These are phyloP conservation scores for Botrytis hyacinthi DNA, from an alignment of 2,329 filamentous ascomycete species.

Conservation along the genomic window DNA sequence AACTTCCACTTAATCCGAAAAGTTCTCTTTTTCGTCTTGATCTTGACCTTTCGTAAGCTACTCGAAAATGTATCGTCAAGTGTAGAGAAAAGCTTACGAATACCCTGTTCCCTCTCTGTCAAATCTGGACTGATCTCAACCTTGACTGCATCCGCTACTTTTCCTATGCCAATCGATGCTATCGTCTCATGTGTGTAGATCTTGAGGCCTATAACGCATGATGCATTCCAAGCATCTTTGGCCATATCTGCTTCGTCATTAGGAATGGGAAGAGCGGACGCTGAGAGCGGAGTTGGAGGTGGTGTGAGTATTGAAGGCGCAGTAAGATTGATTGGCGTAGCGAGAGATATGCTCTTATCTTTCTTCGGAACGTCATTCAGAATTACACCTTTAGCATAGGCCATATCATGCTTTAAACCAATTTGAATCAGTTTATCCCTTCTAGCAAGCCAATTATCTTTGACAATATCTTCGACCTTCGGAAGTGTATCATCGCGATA, in stretches of 20 bases:
- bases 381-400: constrained; percentile 53
- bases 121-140: background rate
- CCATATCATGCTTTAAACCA: constrained; percentile 56
- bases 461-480: constrained; percentile 48
- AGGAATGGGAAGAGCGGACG: background rate
- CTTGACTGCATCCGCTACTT: background rate
- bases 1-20: background rate
- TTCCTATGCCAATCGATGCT: background rate
- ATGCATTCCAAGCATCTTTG: constrained; percentile 1
- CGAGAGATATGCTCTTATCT: background rate
- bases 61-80: background rate
- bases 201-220: constrained; percentile 1
- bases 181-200: constrained; percentile 4
- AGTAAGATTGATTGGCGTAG: background rate
- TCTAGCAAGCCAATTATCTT: constrained; percentile 49
- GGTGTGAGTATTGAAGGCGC: background rate
- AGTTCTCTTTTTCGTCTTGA: background rate
- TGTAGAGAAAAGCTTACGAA: background rate
- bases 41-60: constrained; percentile 3
- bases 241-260: background rate
- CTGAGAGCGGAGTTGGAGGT: background rate
- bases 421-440: constrained; percentile 54
- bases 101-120: too few species aligned
- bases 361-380: background rate
- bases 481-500: constrained; percentile 43